Base-by-base conservation (phyloP, 192 early-diverging fungal genomes). In the Coemansia sp. region DNA sequence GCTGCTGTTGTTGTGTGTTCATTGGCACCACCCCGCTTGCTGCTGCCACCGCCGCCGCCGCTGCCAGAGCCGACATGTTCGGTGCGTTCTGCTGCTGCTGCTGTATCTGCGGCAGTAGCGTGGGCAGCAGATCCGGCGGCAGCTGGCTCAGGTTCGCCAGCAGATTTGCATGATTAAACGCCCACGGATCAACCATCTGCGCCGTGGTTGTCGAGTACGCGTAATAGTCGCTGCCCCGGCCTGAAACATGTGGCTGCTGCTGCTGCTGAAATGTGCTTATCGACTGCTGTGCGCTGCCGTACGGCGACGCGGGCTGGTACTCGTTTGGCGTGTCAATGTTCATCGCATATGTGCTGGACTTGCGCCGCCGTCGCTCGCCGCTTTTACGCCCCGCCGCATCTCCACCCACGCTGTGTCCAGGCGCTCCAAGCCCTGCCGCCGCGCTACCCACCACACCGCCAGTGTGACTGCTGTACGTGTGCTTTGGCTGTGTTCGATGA, bases 161-260 rank as follows among this genome's bases (percentile, higher is more conserved):
- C 45, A 76, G 27, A 3, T 29, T 65, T 24, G 73, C 58, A 40
- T 76, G 73, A 45, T 76, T 76, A 31, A 69, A 69, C 7, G 73
- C 48, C 73, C 73, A 76, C 32, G 66, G 73, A 65, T 76, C 73
- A 16, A 76, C 59, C 63, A 62, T 69, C 25, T 76, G 73, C 53
- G 67, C 73, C 1, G 73, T 76, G 16, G 73, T 76, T 10, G 63
- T 76, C 4, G 67, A 58, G 30, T 76, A 76, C 0, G 73, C 40
- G 24, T 65, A 62, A 38, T 69, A 69, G 59, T 69, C 73, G 23
- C 44, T 60, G 52, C 27, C 27, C 12, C n/a, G 60, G 58, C 48
- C 19, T 5, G 45, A 46, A 21, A 19, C 30, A 7, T 44, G 31
- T 30, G 53, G 56, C 23, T 59, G 62, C n/a, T 50, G 50, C 27